phyloP scores from a whole-genome alignment of 768 basidiomycete genomes.

The Agrocybe praecox region DNA sequence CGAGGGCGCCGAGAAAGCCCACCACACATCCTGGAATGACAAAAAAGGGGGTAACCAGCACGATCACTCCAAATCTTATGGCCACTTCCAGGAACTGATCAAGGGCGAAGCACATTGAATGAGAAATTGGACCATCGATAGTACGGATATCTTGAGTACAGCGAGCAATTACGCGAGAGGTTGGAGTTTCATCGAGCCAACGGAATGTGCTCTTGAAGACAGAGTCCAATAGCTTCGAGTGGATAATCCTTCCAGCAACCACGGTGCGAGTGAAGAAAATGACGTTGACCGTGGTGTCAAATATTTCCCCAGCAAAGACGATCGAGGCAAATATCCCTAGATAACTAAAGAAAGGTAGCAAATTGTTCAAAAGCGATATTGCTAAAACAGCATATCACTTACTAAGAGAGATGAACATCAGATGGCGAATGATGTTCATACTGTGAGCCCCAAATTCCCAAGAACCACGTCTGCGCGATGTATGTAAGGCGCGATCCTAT shows the following conservation, averaged over 20 bases:
- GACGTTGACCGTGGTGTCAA: slow-evolving; percentile 29
- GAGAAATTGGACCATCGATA: slow-evolving; percentile 48
- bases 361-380: not conserved
- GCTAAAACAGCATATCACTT: slow-evolving; percentile 51
- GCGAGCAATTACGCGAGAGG: slow-evolving; percentile 16
- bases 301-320: slow-evolving; percentile 10
- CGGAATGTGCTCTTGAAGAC: not conserved
- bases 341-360: slow-evolving; percentile 38
- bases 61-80: slow-evolving; percentile 41
- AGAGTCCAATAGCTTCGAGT: not conserved
- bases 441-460: slow-evolving; percentile 46
- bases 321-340: slow-evolving; percentile 25
- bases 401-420: slow-evolving; percentile 36
- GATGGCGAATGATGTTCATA: slow-evolving; percentile 34
- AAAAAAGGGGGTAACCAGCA: slow-evolving; percentile 44
- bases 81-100: slow-evolving; percentile 34
- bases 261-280: slow-evolving; percentile 51
- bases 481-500: slow-evolving; percentile 22
- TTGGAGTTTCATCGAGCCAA: slow-evolving; percentile 23
- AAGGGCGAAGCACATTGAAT: slow-evolving; percentile 25
- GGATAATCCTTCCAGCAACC: slow-evolving; percentile 6
- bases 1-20: slow-evolving; percentile 39
- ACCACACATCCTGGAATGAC: slow-evolving; percentile 42
- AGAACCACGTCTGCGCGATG: slow-evolving; percentile 38
- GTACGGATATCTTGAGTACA: slow-evolving; percentile 28